Evolutionary conservation across 257 asterid genomes (phyloP).

Genomic region (Nicotiana otophora): DNA sequence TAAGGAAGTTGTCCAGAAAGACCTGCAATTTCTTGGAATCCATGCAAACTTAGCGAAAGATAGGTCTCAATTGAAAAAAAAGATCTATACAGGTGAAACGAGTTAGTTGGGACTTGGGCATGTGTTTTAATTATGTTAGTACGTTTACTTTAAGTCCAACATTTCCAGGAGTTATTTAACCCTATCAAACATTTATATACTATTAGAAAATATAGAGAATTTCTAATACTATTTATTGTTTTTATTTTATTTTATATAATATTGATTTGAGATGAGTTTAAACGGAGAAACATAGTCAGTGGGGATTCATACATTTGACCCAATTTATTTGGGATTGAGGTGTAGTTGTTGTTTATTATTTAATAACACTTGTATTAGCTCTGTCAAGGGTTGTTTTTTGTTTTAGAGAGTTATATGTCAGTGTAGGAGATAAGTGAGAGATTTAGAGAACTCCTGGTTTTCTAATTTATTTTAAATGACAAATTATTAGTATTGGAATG

Average conservation of each 20-base stretch:
- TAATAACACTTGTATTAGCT: background rate
- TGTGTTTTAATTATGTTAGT: background rate
- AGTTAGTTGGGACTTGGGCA: background rate
- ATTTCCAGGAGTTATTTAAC: background rate
- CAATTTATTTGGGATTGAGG: background rate
- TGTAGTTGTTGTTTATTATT: background rate
- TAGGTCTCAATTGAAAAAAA: background rate
- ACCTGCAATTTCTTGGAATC: background rate
- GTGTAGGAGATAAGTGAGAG: background rate
- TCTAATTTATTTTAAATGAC: background rate
- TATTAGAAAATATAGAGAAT: background rate
- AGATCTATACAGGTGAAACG: background rate
- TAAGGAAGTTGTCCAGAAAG: background rate
- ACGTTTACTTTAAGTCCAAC: background rate
- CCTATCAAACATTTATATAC: background rate
- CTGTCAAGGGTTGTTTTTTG: background rate
- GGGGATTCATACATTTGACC: background rate
- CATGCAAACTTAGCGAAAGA: background rate
- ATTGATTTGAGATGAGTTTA: background rate
- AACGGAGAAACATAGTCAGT: background rate
- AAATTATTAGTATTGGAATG: conserved; percentile 5
- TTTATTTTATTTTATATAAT: background rate
- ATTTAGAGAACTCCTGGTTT: background rate
- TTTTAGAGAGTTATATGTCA: background rate
- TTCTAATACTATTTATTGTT: background rate